A percentile compares a stretch with the other conserved stretches of the same genome.
These are phyloP conservation scores for Suillus lakei DNA, from an alignment of 768 basidiomycete species.

Conservation along the genomic window DNA sequence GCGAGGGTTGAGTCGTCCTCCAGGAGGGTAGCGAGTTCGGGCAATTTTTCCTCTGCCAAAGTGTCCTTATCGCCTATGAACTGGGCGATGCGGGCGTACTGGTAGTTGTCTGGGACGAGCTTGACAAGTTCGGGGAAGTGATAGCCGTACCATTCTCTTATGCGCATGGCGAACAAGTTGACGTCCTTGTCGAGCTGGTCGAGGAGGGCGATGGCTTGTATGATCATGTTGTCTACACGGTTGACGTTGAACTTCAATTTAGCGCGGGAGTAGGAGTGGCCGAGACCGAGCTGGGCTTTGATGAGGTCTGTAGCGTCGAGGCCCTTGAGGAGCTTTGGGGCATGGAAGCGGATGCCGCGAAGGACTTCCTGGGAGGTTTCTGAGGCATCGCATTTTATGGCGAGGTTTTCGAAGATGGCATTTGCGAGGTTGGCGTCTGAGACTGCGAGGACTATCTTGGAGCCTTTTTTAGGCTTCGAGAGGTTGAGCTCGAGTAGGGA, in stretches of 20 bases:
- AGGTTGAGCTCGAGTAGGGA: constrained; percentile 89
- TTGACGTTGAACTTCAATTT: constrained; percentile 99
- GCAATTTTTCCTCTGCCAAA: constrained; percentile 77
- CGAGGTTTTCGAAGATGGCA: constrained; percentile 74
- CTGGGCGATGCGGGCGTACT: constrained; percentile 84
- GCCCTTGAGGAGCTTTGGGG: constrained; percentile 85
- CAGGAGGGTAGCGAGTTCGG: constrained; percentile 76
- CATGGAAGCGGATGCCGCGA: constrained; percentile 92
- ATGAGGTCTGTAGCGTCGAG: constrained; percentile 87
- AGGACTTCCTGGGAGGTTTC: constrained; percentile 84
- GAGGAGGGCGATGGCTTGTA: constrained; percentile 96
- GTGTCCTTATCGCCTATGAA: constrained; percentile 91
- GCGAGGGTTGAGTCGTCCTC: constrained; percentile 87
- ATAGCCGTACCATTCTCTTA: constrained; percentile 99
- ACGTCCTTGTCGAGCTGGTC: constrained; percentile 99
- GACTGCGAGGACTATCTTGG: constrained; percentile 75
- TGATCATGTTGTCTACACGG: constrained; percentile 98
- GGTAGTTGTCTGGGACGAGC: constrained; percentile 92
- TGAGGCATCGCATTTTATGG: constrained; percentile 72
- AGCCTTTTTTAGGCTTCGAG: constrained; percentile 72
- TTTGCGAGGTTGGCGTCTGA: constrained; percentile 76
- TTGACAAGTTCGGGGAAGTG: constrained; percentile 97
- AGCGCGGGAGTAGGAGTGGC: constrained; percentile 96
- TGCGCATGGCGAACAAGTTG: constrained; percentile 97
- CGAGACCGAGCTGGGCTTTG: constrained; percentile 94